Evolutionary conservation across 495 filamentous ascomycete genomes (phyloP).

Genomic region (Durotheca rogersii): DNA sequence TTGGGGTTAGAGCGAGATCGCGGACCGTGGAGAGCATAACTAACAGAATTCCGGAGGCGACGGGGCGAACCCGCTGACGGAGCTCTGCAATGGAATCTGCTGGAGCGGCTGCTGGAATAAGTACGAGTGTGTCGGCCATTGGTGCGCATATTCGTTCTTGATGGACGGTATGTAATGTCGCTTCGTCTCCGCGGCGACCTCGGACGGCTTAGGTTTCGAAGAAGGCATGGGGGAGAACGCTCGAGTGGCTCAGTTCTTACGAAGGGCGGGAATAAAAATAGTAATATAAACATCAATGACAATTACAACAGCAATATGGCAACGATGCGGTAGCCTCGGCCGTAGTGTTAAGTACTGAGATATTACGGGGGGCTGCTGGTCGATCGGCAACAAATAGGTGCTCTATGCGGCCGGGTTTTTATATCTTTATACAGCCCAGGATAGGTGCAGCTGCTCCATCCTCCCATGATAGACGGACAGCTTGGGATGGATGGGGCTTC

Average conservation of each 20-base stretch:
- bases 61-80: slow-evolving; percentile 30
- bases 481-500: slow-evolving; percentile 8
- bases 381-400: slow-evolving; percentile 4
- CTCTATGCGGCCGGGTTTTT: slow-evolving; percentile 7
- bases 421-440: slow-evolving; percentile 17
- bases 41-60: slow-evolving; percentile 46
- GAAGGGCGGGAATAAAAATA: slow-evolving; percentile 8
- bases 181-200: slow-evolving; percentile 70
- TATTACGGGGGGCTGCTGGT: slow-evolving; percentile 3
- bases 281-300: too few species aligned
- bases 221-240: slow-evolving; percentile 52
- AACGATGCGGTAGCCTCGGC: not conserved
- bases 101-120: slow-evolving; percentile 46
- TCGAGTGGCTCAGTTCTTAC: not conserved
- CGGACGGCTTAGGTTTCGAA: slow-evolving; percentile 64
- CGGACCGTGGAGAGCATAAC: slow-evolving; percentile 7
- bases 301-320: not conserved
- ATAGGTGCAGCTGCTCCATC: slow-evolving; percentile 16
- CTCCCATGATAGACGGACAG: slow-evolving; percentile 10
- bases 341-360: not conserved
- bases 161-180: slow-evolving; percentile 62
- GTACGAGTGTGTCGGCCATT: slow-evolving; percentile 51
- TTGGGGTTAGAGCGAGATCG: slow-evolving; percentile 2
- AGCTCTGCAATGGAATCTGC: slow-evolving; percentile 41
- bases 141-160: slow-evolving; percentile 47